Base-by-base conservation (phyloP, 2,329 filamentous ascomycete species). In the Sporothrix euskadiensis region DNA sequence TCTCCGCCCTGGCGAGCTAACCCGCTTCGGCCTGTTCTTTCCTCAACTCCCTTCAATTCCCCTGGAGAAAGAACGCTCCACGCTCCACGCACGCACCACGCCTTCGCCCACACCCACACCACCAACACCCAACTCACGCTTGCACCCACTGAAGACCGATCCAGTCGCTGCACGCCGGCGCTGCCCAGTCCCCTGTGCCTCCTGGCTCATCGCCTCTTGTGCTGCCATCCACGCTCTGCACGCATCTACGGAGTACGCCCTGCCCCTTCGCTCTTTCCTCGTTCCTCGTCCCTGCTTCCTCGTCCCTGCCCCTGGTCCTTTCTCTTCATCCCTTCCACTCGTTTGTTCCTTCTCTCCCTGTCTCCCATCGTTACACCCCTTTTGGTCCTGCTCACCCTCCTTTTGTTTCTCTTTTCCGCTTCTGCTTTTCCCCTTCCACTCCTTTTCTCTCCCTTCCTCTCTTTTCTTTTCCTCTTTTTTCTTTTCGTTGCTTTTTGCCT, bases 201-300 rank as follows among this genome's bases (percentile, higher is more conserved):
- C 69, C 70, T 71, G 32, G 22, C 57, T 63, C 70, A 22, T 71
- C 61, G 32, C 69, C 69, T 54, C 69, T 71, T 66, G 63, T 32
- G 65, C 44, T 32, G 44, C 66, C n/a, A 22, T 52, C 44, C 35
- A 3, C 35, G 26, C 26, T 26, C 26, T 26, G 1, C 65, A 68
- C 41, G 65, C 22, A 41, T 10, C 49, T 44, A 39, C n/a, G n/a
- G n/a, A n/a, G n/a, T n/a, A n/a, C 26, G 32, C 32, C 49, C 35
- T 22, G 10, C 32, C 14, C 69, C 54, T 61, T 26, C 39, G 56
- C 47, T 73, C 32, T 35, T 52, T 56, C 47, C 47, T 69, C 44
- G 44, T 52, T 56, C 47, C 47, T 69, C 44, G 44, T 68, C 19
- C 66, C 26, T 49, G 26, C 26, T 30, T 30, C 35, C 35, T 35